Evolutionary conservation across 2,329 filamentous ascomycete species (phyloP).

Genomic region (Fusarium sambucinum): DNA sequence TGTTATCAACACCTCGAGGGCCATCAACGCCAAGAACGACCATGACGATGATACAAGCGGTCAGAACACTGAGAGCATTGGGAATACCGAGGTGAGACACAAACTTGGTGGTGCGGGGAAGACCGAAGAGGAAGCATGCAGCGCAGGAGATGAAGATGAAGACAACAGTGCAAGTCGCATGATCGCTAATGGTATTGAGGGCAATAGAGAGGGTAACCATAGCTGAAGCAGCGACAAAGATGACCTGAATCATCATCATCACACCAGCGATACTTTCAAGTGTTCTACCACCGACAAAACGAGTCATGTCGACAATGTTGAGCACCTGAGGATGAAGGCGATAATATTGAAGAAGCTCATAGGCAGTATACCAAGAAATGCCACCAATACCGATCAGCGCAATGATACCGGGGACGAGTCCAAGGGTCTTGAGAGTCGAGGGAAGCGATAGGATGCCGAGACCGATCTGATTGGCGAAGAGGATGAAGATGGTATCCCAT

Average conservation of each 20-base stretch:
- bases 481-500: constrained; percentile 44
- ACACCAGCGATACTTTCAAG: constrained; percentile 23
- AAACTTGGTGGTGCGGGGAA: constrained; percentile 36
- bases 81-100: constrained; percentile 28
- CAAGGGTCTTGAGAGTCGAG: constrained; percentile 74
- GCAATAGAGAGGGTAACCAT: constrained; percentile 36
- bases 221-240: constrained; percentile 37
- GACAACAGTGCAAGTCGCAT: constrained; percentile 29
- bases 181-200: constrained; percentile 37
- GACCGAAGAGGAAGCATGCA: constrained; percentile 26
- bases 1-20: not conserved
- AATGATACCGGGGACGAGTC: constrained; percentile 74
- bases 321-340: constrained; percentile 74
- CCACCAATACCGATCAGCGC: constrained; percentile 73
- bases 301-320: constrained; percentile 76
- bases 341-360: constrained; percentile 70
- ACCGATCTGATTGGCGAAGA: constrained; percentile 46
- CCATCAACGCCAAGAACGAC: constrained; percentile 33
- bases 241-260: constrained; percentile 43
- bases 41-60: constrained; percentile 37
- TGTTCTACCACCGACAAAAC: constrained; percentile 56
- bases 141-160: constrained; percentile 31
- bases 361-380: constrained; percentile 69
- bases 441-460: constrained; percentile 71
- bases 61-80: constrained; percentile 35